A percentile compares a stretch with the other conserved stretches of the same genome.
Evolutionary conservation across 257 asterid species (phyloP).

Genomic region (Przewalskia tangutica): DNA sequence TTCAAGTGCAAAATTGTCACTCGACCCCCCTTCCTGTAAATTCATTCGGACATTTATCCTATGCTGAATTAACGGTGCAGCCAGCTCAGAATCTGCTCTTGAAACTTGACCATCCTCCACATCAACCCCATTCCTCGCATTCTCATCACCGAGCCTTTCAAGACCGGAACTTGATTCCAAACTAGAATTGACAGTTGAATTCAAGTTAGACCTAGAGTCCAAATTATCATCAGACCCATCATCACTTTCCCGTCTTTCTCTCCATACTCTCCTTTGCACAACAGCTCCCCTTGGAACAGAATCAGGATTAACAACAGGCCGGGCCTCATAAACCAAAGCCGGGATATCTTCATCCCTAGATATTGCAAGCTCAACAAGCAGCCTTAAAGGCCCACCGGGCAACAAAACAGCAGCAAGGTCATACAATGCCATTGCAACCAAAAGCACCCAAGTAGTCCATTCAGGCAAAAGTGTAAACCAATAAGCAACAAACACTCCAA

Average conservation of each 20-base stretch:
- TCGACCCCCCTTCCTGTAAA: constrained; percentile 24
- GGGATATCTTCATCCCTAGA: constrained; percentile 97
- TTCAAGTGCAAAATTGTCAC: constrained; percentile 52
- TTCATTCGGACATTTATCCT: constrained; percentile 39
- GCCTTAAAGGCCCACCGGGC: constrained; percentile 92
- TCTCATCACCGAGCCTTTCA: constrained; percentile 7
- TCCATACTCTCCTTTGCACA: constrained; percentile 67
- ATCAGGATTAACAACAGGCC: constrained; percentile 42
- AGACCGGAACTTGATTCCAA: background rate
- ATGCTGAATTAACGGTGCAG: constrained; percentile 67
- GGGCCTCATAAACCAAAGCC: constrained; percentile 93
- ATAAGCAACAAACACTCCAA: constrained; percentile 90
- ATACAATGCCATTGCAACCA: constrained; percentile 91
- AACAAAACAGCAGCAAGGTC: constrained; percentile 95
- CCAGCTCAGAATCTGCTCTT: constrained; percentile 43
- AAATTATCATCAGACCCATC: constrained; percentile 16
- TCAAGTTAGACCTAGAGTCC: constrained; percentile 8
- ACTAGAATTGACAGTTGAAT: constrained; percentile 5
- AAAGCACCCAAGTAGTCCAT: constrained; percentile 95
- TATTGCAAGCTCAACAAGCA: constrained; percentile 89
- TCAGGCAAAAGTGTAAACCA: constrained; percentile 96
- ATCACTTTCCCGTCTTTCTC: constrained; percentile 32
- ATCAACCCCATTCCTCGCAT: constrained; percentile 26
- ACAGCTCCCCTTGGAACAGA: constrained; percentile 18
- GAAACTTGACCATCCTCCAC: constrained; percentile 38